Evolutionary conservation across 2,329 filamentous ascomycete species (phyloP).

Genomic region (Mycosphaerella sp.): DNA sequence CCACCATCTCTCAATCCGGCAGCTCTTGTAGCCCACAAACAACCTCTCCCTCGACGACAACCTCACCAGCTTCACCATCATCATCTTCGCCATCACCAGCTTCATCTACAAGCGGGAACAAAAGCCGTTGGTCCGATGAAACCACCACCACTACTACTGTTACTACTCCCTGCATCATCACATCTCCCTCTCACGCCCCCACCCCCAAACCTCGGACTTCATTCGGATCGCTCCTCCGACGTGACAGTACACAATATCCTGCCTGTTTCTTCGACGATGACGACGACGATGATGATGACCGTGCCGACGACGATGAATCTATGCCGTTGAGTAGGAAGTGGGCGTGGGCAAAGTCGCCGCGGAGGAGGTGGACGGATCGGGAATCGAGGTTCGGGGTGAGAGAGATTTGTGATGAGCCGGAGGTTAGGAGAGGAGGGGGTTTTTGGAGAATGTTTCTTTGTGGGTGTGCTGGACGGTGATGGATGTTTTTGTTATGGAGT

Average conservation of each 20-base stretch:
- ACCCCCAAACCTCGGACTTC: conserved; percentile 22
- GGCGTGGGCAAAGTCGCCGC: conserved; percentile 21
- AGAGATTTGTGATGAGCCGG: conserved; percentile 1
- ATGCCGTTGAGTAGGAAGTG: conserved; percentile 24
- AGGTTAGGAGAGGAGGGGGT: neutral
- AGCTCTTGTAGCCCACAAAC: conserved; percentile 1
- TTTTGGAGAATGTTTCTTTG: conserved; percentile 12
- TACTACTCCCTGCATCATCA: conserved; percentile 16
- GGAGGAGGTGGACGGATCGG: neutral
- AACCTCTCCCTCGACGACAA: conserved; percentile 10
- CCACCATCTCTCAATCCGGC: neutral
- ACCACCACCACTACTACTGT: conserved; percentile 8
- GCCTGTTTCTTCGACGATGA: conserved; percentile 32
- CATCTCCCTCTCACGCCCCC: conserved; percentile 19
- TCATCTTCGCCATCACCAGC: neutral
- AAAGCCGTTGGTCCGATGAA: conserved; percentile 29
- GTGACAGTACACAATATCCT: conserved; percentile 24
- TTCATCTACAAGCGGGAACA: neutral
- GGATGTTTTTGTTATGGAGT: neutral
- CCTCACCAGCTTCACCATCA: conserved; percentile 7
- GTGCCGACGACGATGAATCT: conserved; percentile 16
- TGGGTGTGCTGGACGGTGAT: conserved; percentile 17
- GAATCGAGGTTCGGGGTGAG: neutral
- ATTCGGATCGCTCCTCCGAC: conserved; percentile 23
- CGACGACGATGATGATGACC: conserved; percentile 26